Evolutionary conservation across 2,329 filamentous ascomycete species (phyloP).

Genomic region (Ceratocystis colombiana): DNA sequence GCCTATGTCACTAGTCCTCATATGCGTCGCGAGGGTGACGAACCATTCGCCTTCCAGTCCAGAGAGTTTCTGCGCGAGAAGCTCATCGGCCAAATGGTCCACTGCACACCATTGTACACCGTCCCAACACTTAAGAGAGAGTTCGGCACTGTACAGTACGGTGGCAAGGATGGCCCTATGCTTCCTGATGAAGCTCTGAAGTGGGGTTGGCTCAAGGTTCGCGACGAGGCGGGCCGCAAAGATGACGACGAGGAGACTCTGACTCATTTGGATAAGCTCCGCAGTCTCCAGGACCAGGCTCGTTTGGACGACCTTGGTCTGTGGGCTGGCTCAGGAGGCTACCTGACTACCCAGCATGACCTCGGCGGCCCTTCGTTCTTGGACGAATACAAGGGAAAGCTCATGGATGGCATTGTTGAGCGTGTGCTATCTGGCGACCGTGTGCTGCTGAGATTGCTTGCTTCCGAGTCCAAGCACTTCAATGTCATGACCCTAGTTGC

Average conservation of each 20-base stretch:
- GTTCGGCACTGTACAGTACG: slow-evolving; percentile 68
- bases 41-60: slow-evolving; percentile 87
- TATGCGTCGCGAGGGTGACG: slow-evolving; percentile 78
- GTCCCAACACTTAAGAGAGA: slow-evolving; percentile 78
- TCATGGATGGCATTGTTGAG: slow-evolving; percentile 78
- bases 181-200: slow-evolving; percentile 76
- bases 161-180: slow-evolving; percentile 62
- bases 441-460: slow-evolving; percentile 68
- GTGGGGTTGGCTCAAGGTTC: slow-evolving; percentile 84
- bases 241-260: slow-evolving; percentile 71
- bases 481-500: slow-evolving; percentile 84
- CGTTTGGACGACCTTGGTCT: slow-evolving; percentile 70
- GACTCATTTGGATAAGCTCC: slow-evolving; percentile 64
- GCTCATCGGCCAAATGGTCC: slow-evolving; percentile 74
- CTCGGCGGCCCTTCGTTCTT: slow-evolving; percentile 64
- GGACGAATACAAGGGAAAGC: slow-evolving; percentile 74
- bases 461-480: slow-evolving; percentile 73
- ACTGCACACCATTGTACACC: slow-evolving; percentile 77
- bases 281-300: slow-evolving; percentile 65
- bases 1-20: slow-evolving; percentile 87
- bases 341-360: slow-evolving; percentile 72
- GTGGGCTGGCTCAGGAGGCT: slow-evolving; percentile 57
- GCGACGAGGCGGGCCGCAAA: slow-evolving; percentile 86
- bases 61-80: slow-evolving; percentile 82
- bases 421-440: slow-evolving; percentile 85